Evolutionary conservation across 139 green algal genomes (phyloP).

Genomic region (Mychonastes homosphaera): DNA sequence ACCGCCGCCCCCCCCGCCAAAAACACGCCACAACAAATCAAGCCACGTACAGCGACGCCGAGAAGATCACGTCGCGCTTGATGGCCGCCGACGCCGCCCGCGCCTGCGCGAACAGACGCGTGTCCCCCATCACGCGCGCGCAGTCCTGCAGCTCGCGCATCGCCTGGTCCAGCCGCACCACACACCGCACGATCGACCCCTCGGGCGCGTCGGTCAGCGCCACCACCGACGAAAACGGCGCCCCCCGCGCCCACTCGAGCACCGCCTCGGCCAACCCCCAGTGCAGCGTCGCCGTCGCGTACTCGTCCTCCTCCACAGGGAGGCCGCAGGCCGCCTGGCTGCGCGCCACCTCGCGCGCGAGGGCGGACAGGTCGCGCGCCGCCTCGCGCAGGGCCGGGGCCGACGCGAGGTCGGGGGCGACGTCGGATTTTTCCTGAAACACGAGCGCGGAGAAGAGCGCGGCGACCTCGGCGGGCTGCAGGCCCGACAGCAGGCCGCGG

Average conservation of each 20-base stretch:
- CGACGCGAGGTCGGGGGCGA: slow-evolving; percentile 43
- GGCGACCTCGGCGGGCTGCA: slow-evolving; percentile 76
- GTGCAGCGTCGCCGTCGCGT: slow-evolving; percentile 57
- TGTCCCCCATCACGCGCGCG: slow-evolving; percentile 91
- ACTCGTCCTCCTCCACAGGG: slow-evolving; percentile 64
- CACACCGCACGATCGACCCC: slow-evolving; percentile 82
- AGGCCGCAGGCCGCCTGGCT: slow-evolving; percentile 14
- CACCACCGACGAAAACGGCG: slow-evolving; percentile 81
- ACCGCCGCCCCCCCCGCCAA: no score
- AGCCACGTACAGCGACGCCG: slow-evolving; percentile 80
- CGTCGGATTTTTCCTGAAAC: slow-evolving; percentile 87
- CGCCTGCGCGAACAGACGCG: slow-evolving; percentile 78
- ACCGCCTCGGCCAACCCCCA: slow-evolving; percentile 67
- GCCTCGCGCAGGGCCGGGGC: slow-evolving; percentile 43
- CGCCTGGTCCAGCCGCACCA: slow-evolving; percentile 65
- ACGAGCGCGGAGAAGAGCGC: slow-evolving; percentile 83
- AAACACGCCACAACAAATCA: no score
- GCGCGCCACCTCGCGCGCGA: slow-evolving; percentile 43
- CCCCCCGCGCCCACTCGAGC: slow-evolving; percentile 89
- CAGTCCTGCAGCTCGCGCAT: slow-evolving; percentile 55
- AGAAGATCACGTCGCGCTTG: slow-evolving; percentile 95
- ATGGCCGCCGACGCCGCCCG: slow-evolving; percentile 73
- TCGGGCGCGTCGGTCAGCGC: slow-evolving; percentile 80
- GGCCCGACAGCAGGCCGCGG: slow-evolving; percentile 56
- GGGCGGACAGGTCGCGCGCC: slow-evolving; percentile 17